Evolutionary conservation across 345 rosid genomes (phyloP).

Genomic region (Murraya koenigii): DNA sequence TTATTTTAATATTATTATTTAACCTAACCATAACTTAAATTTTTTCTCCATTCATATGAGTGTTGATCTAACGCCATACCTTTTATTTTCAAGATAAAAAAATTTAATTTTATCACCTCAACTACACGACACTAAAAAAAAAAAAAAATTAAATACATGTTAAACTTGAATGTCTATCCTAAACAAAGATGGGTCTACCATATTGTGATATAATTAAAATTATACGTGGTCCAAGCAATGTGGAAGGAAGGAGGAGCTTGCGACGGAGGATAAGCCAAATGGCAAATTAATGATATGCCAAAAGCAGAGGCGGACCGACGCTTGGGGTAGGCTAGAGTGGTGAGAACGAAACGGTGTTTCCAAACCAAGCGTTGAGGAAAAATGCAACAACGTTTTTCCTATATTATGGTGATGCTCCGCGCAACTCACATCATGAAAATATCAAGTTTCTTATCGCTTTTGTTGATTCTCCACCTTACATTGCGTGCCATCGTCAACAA

Average conservation of each 20-base stretch:
- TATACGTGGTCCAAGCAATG: background rate
- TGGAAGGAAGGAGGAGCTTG: background rate
- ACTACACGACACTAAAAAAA: too few species aligned
- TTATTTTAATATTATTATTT: too few species aligned
- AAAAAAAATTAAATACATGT: too few species aligned
- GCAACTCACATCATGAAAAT: background rate
- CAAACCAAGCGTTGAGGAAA: background rate
- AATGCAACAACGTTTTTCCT: background rate
- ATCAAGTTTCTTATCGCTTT: slow-evolving; percentile 14
- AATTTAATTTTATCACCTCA: too few species aligned
- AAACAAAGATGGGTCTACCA: background rate
- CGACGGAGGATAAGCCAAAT: background rate
- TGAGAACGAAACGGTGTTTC: background rate
- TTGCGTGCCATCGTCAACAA: slow-evolving; percentile 16
- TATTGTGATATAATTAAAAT: too few species aligned
- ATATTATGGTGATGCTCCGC: background rate
- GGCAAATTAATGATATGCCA: background rate
- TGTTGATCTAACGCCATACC: too few species aligned
- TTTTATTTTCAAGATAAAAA: too few species aligned
- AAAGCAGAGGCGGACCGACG: too few species aligned
- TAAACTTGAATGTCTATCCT: too few species aligned
- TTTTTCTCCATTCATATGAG: too few species aligned
- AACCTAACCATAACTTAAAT: too few species aligned
- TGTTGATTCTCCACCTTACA: slow-evolving; percentile 18
- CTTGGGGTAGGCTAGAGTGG: background rate